Base-by-base conservation (phyloP, 768 basidiomycete species). In the Tulasnella sp. region DNA sequence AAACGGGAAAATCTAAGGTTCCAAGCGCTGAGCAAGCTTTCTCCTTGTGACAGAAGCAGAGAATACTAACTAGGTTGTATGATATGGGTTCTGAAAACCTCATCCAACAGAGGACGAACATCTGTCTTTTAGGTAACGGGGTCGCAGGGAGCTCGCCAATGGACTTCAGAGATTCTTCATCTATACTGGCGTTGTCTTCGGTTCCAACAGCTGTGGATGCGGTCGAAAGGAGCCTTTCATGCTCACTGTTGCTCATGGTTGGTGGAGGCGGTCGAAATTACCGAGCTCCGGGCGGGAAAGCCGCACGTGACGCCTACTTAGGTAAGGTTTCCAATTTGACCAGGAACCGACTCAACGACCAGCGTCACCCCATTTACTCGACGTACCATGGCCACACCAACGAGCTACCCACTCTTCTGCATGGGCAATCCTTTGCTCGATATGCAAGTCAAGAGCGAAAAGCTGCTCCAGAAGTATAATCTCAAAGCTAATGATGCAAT, bases 381-480 rank as follows among this genome's bases (percentile, higher is more conserved):
- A 48, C 34, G 24, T 20, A 42, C 37, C 37, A 74, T 54, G 74
- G 20, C 79, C 44, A 50, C 44, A 12, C 37, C 72, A 12, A 48
- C 80, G 20, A 54, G 89, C 34, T 93, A 91, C 88, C 85, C 89
- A 69, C 87, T 98, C 72, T 96, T 98, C 87, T 95, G 92, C 88
- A 88, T 99, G 87, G 97, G 97, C 64, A 98, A 98, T 87, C 97
- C 97, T 83, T 89, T 99, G 85, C 93, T 99, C 76, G 97, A 99
- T 86, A 93, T 99, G 88, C 96, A 97, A 87, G 96, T 97, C 84
- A 91, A 88, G 82, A 96, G 94, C 75, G 95, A 97, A 85, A 89
- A 89, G 44, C 90, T 98, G 60, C 89, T 99, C 80, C 88, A 93
- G 84, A 98, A 98, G 86, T 99, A 99, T 85, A 90, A 87, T 81